Base-by-base conservation (phyloP, 129 eudicot species). In the Apium graveolens region DNA sequence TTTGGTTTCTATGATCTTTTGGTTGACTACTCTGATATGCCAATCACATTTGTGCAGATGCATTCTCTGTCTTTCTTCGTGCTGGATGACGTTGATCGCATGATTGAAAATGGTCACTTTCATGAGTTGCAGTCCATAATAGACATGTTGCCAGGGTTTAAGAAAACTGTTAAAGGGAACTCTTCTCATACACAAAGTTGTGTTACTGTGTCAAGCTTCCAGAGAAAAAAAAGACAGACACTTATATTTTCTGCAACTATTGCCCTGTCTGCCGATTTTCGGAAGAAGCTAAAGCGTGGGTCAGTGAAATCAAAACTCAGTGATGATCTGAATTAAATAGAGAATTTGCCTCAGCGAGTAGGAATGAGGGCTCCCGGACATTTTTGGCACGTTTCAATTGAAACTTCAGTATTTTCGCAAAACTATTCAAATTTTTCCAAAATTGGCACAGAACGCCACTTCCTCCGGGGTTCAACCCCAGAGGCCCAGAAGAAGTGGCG, bases 71-170 rank as follows among this genome's bases (percentile, higher is more conserved):
- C 99, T 26, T 95, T 95, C 80, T 95, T 95, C 86, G 99, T 95
- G 81, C 92, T 95, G 89, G 99, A 95, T 77, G 99, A 95, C 84
- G 99, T 97, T 38, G 99, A 95, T 81, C 94, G 99, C 24, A 95
- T 92, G 99, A 90, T 92, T 73, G 92, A 95, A 79, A 80, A 81
- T 62, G 99, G 99, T 31, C 99, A 95, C 83, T 95, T 95, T 82
- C 95, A 85, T 31, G 99, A 95, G 86, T 82, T 95, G 81, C 99
- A 95, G 87, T 95, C 99, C 74, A 88, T 95, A 74, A 87, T 95
- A 73, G 99, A 95, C 83, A 87, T 90, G 94, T 96, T 92, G 85
- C 99, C 99, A 11, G 76, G 83, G 88, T 57, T 81, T 73, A 86
- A 81, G 17, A 86, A 80, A 65, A 78, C 88, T 48, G 24, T 51